These are phyloP conservation scores for Stellera chamaejasme DNA, from an alignment of 345 rosid genomes.

Conservation along the genomic window DNA sequence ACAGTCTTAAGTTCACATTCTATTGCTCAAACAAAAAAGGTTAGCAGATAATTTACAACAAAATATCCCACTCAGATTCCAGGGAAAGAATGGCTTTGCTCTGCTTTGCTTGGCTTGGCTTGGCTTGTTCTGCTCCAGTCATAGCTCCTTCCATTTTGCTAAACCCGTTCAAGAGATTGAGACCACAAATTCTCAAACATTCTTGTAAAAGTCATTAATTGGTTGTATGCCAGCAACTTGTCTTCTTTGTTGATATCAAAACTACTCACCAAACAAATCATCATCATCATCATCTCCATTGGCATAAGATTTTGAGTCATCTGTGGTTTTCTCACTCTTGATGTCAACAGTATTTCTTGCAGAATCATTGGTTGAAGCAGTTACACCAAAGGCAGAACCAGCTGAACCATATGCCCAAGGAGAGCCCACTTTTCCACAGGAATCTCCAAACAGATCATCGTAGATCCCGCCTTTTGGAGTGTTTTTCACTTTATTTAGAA, in stretches of 20 bases:
- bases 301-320: conserved; percentile 15
- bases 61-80: conserved; percentile 20
- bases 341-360: conserved; percentile 16
- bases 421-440: conserved; percentile 60
- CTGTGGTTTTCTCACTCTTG: conserved; percentile 19
- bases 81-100: conserved; percentile 13
- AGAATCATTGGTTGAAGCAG: conserved; percentile 24
- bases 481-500: conserved; percentile 53
- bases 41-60: conserved; percentile 24
- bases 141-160: neutral
- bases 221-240: too few species aligned
- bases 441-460: conserved; percentile 75
- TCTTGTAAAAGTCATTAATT: too few species aligned
- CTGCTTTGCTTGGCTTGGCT: conserved; percentile 1
- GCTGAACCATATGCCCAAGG: conserved; percentile 67
- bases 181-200: conserved; percentile 2
- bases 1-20: neutral
- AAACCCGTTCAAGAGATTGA: neutral
- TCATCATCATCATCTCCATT: conserved; percentile 51
- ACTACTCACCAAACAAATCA: conserved; percentile 85
- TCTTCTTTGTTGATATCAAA: conserved; percentile 3
- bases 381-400: conserved; percentile 15
- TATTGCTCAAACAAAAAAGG: conserved; percentile 13
- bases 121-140: conserved; percentile 3
- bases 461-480: conserved; percentile 50